Base-by-base conservation (phyloP, 805 yeast genomes). In the Monosporozyma unispora region DNA sequence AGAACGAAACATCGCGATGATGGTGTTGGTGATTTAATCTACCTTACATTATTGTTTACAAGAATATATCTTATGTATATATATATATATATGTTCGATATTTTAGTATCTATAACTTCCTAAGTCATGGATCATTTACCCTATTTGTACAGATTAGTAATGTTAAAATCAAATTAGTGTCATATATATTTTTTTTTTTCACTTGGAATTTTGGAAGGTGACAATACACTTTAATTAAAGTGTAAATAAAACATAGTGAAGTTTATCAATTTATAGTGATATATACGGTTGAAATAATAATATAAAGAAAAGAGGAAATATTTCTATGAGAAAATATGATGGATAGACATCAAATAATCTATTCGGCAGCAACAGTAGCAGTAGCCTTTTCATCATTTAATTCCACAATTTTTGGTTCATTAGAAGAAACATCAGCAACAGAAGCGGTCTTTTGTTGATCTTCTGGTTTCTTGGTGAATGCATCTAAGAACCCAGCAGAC, bases 401-500 rank as follows among this genome's bases (percentile, higher is more conserved):
- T 50, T 50, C 54, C 43, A 49, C 54, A 28, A 50, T 50, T 29
- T 52, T 52, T 52, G 51, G 48, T 28, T 42, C 37, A 29, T 46
- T 44, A 16, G 44, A 12, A 11, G 33, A 21, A 22, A 9, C 33
- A 16, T 46, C 41, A 19, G 44, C 29, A 25, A 49, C 46, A 22
- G 28, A 44, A 7, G 47, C 27, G 18, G 46, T 40, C 4, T 29
- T 31, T 23, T n/a, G 28, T 23, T n/a, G 28, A 2, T 27, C 29
- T 37, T 41, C 19, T 44, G 37, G 44, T 33, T 38, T 28, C 28
- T 40, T 40, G 23, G 50, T 23, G 28, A 54, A 50, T 46, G 72
- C 78, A 51, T 90, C 88, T 56, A 88, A 79, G 71, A 91, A 68
- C 46, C 91, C 81, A 47, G 89, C 81, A 52, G 91, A 81, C 77